These are phyloP conservation scores for Petrea volubilis DNA, from an alignment of 257 asterid genomes.

Conservation along the genomic window DNA sequence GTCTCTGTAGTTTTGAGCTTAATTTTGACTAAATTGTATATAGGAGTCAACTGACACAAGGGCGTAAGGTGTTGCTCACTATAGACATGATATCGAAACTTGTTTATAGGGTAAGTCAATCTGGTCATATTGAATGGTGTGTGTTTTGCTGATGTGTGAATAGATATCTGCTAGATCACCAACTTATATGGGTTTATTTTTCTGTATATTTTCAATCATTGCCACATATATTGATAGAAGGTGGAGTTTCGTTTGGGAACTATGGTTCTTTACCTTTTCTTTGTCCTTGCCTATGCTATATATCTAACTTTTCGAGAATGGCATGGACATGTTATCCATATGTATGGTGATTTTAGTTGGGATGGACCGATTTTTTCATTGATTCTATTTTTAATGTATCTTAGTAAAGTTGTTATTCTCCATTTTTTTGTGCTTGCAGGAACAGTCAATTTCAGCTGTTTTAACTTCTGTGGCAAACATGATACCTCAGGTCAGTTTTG, in stretches of 20 bases:
- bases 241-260: conserved; percentile 7
- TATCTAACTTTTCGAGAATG: neutral
- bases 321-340: neutral
- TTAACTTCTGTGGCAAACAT: conserved; percentile 88
- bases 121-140: conserved; percentile 4
- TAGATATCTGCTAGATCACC: neutral
- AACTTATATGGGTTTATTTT: neutral
- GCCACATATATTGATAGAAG: conserved; percentile 5
- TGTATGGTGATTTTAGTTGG: neutral
- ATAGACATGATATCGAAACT: conserved; percentile 88
- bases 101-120: conserved; percentile 65
- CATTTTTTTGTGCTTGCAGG: conserved; percentile 54
- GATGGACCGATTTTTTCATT: neutral
- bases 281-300: conserved; percentile 8
- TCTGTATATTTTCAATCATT: neutral
- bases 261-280: conserved; percentile 12
- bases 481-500: conserved; percentile 90
- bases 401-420: neutral
- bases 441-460: conserved; percentile 89
- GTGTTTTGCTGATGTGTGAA: conserved; percentile 14
- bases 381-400: conserved; percentile 5
- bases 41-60: conserved; percentile 94
- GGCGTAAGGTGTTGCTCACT: conserved; percentile 87
- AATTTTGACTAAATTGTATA: conserved; percentile 26
- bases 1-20: conserved; percentile 5